Evolutionary conservation across 768 basidiomycete species (phyloP), one percentile per base, ranked within the genome.

Genomic region (Naematelia encephala): DNA sequence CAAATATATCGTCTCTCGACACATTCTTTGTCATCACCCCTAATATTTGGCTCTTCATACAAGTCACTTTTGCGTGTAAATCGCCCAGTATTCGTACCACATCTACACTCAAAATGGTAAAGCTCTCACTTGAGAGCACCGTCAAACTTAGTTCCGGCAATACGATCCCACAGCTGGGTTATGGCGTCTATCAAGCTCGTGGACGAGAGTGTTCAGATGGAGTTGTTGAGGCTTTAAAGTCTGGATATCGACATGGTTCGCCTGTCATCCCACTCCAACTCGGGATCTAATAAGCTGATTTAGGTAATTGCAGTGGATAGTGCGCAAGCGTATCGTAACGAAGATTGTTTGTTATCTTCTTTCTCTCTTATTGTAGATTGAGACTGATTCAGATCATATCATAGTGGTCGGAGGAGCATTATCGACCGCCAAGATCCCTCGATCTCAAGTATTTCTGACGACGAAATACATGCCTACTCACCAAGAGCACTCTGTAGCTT

Each of bases 171-270:
- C 61, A 66, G 11, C 60, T 79, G 3, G 78, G 77, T 3, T 74
- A 74, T 42, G 78, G 78, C 21, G 77, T 78, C 12, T 79, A 75
- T 53, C 65, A 77, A 62, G 59, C 66, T 13, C 47, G 66, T 27
- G 64, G 71, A 22, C 59, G 56, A 19, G 64, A 68, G 14, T 39
- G 34, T 16, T 39, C 34, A 16, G 50, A 67, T 19, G 67, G 58
- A 14, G 65, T 72, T 11, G 56, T 45, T 14, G 61, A 57, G 16
- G 73, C 73, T 48, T 25, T 76, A 5, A 55, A 67, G 28, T 65
- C 54, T 11, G 74, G 74, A 1, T 78, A 76, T 53, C 59, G 65
- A 51, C 67, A 74, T 61, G 48, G 71, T 70, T 21, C 23, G 66
- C 51, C 26, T 5, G 49, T 30, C 25, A n/a, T 16, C 26, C 26